Evolutionary conservation across 257 asterid species (phyloP).

Genomic region (Lycium barbarum): DNA sequence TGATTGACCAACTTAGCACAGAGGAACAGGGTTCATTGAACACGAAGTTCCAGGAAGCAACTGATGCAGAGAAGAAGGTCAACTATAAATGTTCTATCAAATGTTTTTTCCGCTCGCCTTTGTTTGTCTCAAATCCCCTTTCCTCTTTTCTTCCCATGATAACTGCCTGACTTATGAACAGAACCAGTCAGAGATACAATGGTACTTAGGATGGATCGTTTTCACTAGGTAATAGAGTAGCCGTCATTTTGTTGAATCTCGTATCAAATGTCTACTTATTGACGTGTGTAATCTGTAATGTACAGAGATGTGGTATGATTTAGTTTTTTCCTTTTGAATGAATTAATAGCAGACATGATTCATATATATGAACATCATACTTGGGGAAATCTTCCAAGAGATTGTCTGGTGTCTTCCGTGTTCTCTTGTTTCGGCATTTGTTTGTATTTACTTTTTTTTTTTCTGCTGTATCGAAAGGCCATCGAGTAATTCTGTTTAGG

Average conservation of each 20-base stretch:
- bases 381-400: conserved; percentile 13
- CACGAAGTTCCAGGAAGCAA: conserved; percentile 87
- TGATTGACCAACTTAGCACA: conserved; percentile 85
- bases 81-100: not conserved
- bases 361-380: not conserved
- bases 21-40: conserved; percentile 87
- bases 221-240: not conserved
- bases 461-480: not conserved
- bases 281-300: not conserved
- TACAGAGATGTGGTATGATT: not conserved
- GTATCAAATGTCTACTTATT: not conserved
- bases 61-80: conserved; percentile 93
- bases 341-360: not conserved
- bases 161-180: conserved; percentile 23
- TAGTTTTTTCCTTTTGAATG: not conserved
- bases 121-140: not conserved
- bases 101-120: not conserved
- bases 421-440: conserved; percentile 10
- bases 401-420: conserved; percentile 4
- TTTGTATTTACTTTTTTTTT: not conserved
- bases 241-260: conserved; percentile 7
- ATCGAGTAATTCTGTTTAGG: not conserved
- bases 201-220: conserved; percentile 1
- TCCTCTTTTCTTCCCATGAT: conserved; percentile 9
- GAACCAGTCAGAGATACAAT: conserved; percentile 14